Conservation (phyloP, 2,329 filamentous ascomycete species). For the Fusarium gaditjirri region DNA sequence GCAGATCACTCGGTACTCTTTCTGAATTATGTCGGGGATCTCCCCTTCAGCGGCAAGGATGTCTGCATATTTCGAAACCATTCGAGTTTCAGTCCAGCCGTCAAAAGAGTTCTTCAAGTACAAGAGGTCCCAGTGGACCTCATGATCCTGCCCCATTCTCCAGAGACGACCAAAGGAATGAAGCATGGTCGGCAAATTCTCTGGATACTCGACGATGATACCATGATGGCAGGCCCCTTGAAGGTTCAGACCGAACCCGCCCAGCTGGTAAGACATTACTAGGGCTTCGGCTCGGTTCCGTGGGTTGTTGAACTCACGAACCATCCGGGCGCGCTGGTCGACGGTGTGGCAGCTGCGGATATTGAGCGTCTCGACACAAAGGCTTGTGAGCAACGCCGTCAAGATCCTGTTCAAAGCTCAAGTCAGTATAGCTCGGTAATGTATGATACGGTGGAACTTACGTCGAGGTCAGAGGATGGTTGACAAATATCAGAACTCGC, state of each 20-base stretch:
- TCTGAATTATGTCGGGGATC: fast-evolving
- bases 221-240: background rate
- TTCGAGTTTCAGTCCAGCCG: background rate
- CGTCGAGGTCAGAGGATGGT: background rate
- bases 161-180: background rate
- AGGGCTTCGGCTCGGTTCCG: background rate
- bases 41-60: background rate
- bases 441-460: background rate
- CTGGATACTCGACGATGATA: background rate
- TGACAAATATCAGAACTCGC: background rate
- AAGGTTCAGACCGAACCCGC: background rate
- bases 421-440: background rate
- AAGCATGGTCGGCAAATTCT: background rate
- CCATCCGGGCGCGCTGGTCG: background rate
- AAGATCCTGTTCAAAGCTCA: background rate
- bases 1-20: background rate
- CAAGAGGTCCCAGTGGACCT: background rate
- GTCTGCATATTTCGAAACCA: background rate
- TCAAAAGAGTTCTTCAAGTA: background rate
- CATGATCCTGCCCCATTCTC: background rate
- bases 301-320: background rate
- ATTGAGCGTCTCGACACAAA: background rate
- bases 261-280: fast-evolving
- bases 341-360: background rate
- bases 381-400: background rate